Evolutionary conservation across 75 land plant genomes (phyloP).

Genomic region (Picea glauca): DNA sequence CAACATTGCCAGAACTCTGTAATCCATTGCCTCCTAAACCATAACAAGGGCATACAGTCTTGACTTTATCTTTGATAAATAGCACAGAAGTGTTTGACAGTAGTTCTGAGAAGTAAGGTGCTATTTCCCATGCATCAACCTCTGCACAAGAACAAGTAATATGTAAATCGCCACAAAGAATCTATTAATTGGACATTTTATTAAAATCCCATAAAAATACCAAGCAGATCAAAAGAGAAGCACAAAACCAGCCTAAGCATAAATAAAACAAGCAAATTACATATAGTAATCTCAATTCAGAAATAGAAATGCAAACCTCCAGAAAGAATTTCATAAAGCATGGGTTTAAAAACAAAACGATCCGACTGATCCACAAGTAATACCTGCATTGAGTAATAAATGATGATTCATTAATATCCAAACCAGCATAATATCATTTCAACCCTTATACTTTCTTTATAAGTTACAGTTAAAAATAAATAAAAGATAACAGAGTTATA

Average conservation of each 20-base stretch:
- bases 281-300: neutral
- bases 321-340: slow-evolving; percentile 90
- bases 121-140: slow-evolving; percentile 94
- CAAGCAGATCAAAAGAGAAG: neutral
- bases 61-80: slow-evolving; percentile 74
- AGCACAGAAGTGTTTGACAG: slow-evolving; percentile 60
- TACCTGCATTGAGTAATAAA: slow-evolving; percentile 40
- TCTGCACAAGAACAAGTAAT: slow-evolving; percentile 41
- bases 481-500: slow-evolving; percentile 5
- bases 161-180: neutral
- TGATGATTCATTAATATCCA: neutral
- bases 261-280: neutral
- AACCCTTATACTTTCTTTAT: neutral
- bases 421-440: neutral
- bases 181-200: neutral
- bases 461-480: neutral
- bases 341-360: slow-evolving; percentile 93
- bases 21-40: slow-evolving; percentile 26
- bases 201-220: neutral
- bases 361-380: slow-evolving; percentile 93
- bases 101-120: slow-evolving; percentile 80
- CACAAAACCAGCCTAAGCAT: neutral
- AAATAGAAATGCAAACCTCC: slow-evolving; percentile 60
- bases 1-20: slow-evolving; percentile 33
- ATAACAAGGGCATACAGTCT: slow-evolving; percentile 59